Evolutionary conservation across 2,329 filamentous ascomycete genomes (phyloP), one percentile per base, ranked within the genome.

Genomic region (Tricladium varicosporioides): DNA sequence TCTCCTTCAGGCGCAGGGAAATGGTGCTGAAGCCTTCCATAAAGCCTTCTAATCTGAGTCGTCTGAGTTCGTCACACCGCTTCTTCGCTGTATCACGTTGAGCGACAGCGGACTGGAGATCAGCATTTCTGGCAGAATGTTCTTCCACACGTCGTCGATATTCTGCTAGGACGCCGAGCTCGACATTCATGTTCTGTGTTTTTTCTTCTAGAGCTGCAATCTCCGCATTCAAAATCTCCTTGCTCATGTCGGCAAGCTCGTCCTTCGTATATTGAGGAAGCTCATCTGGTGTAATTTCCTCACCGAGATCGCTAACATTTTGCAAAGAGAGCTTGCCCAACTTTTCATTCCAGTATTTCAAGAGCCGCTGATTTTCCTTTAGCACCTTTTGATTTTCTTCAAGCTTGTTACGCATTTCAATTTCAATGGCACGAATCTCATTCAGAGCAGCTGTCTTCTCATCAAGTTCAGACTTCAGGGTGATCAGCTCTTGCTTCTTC

Each of bases 381-480:
- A 97, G 81, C 9, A 87, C 84, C 75, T 99, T 99, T 64, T 96
- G 89, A 71, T 93, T 94, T 70, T 97, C 93, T 69, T 97, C 94
- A 1, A 99, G 86, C 76, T 96, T 96, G 75, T 97, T 97, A 61
- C 90, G 89, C 92, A 97, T 97, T 74, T 99, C 94, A 60, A 99
- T 97, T 73, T 99, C 94, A 2, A 88, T 79, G 0, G 91, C 92
- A 9, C 93, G 85, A 0, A 89, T 96, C 69, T 91, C 88, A 69
- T 97, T 97, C 56, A 97, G 80, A 70, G 95, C 91, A 0, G 86
- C 77, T 1, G 85, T 88, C 78, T 92, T 96, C 66, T 89, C 86
- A 63, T 99, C 93, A 10, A 97, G 80, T 66, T 96, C 90, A 3
- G 83, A 78, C 75, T 97, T 99, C 55, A 97, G 74, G 9, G 83